Base-by-base conservation (phyloP, 1,284 basidiomycete species). In the Mycosarcoma maydis region DNA sequence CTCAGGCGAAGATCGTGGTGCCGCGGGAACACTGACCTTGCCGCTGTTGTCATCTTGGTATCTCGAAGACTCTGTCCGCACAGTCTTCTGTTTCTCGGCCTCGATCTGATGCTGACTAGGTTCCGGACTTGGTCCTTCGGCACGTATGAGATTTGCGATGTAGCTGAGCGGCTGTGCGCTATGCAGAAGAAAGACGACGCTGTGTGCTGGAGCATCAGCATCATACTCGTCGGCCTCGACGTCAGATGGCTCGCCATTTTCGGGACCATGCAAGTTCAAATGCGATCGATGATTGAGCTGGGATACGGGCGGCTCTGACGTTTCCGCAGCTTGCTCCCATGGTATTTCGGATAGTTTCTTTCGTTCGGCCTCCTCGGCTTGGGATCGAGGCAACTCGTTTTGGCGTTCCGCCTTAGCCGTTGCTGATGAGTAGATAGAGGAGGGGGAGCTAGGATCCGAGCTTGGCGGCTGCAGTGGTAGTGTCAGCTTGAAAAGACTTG, bases 401-500 rank as follows among this genome's bases (percentile, higher is more conserved):
- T 52, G 26, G n/a, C 57, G 57, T 30, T 60, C 27, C 8, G 52
- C 57, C 26, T 45, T 52, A 7, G 55, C 42, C 40, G 48, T 58
- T 3, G 65, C 46, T 6, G 66, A 64, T 23, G 58, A 61, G 27
- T 22, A 23, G 26, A 61, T 73, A 27, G 67, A 73, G 8, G 71
- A 44, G 11, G 51, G 50, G 6, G 64, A 71, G 10, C 22, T 6
- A 1, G 66, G 59, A 29, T 65, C 61, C 3, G 57, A 37, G 27
- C 67, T 61, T 17, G 66, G 67, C 8, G 71, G 68, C 20, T 54
- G 60, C 11, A 73, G 51, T 2, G 71, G 71, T 3, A 73, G 48
- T 0, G 71, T 73, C 22, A 73, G 58, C 56, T 77, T 77, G 72
- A 77, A 77, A 36, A 77, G 73, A 14, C 72, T 74, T 17, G 74